Evolutionary conservation across 768 basidiomycete species (phyloP), one percentile per base, ranked within the genome.

Genomic region (Rhizopogon roseolus): DNA sequence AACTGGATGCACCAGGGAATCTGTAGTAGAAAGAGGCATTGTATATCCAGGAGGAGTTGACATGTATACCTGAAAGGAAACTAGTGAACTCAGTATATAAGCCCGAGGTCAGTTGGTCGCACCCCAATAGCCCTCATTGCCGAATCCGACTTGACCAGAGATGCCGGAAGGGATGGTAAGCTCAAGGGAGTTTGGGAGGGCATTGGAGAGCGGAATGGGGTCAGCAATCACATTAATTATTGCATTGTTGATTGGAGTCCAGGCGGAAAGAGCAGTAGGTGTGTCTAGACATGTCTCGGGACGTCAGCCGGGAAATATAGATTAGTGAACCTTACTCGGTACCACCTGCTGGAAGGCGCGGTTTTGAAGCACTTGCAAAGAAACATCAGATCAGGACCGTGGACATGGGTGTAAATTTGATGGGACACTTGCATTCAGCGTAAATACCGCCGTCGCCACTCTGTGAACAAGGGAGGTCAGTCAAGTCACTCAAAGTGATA

Each of bases 361-460:
- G 60, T 88, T 88, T 64, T 81, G 84, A 3, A 86, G 72, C n/a
- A 86, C 83, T 84, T 56, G 0, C 53, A 49, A 28, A 28, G 6
- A 7, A 32, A 32, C 5, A 2, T 32, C 29, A 32, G 29, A 32
- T 22, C 22, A 22, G 22, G 3, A 22, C 22, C 22, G 3, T 22
- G 22, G 22, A 22, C 22, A 22, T 22, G 56, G 32, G 17, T 5
- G 19, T 22, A 5, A 37, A 49, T n/a, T 13, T 10, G 40, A 13
- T 11, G 46, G 9, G 22, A 22, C 32, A 44, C 73, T 46, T 48
- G 82, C 83, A 62, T 65, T 86, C 85, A 4, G 75, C 84, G 48
- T 86, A 86, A n/a, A 87, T 63, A 1, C 85, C 84, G 34, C 85
- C 84, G 55, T 86, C 85, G n/a, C 83, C 82, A 55, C 84, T 84